Evolutionary conservation across 129 eudicot genomes (phyloP).

Genomic region (Apium graveolens): DNA sequence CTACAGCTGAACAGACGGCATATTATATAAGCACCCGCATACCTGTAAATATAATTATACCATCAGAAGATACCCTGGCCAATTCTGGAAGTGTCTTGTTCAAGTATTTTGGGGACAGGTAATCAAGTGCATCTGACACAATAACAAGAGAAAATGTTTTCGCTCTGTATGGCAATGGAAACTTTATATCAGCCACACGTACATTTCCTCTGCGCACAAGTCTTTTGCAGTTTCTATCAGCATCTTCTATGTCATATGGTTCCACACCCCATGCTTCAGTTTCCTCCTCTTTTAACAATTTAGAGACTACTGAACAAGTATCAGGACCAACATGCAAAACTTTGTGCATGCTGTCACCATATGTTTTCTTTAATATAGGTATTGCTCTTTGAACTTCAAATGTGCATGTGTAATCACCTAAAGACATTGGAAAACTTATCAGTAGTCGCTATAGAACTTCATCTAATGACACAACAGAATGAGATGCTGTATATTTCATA

Average conservation of each 20-base stretch:
- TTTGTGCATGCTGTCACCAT: slow-evolving; percentile 67
- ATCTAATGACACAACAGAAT: not conserved
- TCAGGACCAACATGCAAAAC: slow-evolving; percentile 84
- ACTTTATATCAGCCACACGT: slow-evolving; percentile 77
- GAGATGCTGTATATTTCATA: not conserved
- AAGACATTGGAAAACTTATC: not conserved
- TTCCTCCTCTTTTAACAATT: slow-evolving; percentile 47
- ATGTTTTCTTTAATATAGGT: slow-evolving; percentile 58
- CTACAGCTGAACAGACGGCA: not conserved
- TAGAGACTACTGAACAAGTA: slow-evolving; percentile 64
- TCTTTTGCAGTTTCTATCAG: slow-evolving; percentile 45
- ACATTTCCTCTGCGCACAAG: slow-evolving; percentile 71
- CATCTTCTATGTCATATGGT: slow-evolving; percentile 74
- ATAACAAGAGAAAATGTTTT: slow-evolving; percentile 66
- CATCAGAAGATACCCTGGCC: slow-evolving; percentile 69
- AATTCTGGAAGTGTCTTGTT: slow-evolving; percentile 78
- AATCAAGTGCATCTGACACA: slow-evolving; percentile 72
- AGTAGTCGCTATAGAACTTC: not conserved
- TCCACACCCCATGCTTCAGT: slow-evolving; percentile 87
- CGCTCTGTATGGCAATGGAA: slow-evolving; percentile 60
- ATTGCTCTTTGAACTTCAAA: slow-evolving; percentile 56
- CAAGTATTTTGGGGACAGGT: slow-evolving; percentile 64
- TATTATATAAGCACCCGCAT: not conserved
- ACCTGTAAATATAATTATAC: slow-evolving; percentile 76
- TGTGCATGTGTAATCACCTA: slow-evolving; percentile 68